Evolutionary conservation across 495 filamentous ascomycete species (phyloP), one percentile per base, ranked within the genome.

Genomic region (Aspergillus carlsbadensis): DNA sequence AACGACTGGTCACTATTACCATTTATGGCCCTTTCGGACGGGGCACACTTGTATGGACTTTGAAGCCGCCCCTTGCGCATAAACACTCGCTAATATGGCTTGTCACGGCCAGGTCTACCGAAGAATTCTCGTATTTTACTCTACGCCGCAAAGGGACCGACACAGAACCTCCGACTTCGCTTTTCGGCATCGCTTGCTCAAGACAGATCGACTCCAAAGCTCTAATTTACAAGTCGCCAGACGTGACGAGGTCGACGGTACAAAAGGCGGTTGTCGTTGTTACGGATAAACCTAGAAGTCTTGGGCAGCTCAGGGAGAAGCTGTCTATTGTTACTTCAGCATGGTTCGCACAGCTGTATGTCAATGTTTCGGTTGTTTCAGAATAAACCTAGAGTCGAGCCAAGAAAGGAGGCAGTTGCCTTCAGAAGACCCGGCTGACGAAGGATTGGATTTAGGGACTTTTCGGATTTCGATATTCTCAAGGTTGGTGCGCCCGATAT

Each of bases 261-360:
- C 94, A 98, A 68, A 98, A 98, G 73, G 94, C 94, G 7, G 91
- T 98, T n/a, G 92, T 98, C 52, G 92, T 96, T 44, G 90, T 98
- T 60, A 90, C 91, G 43, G 91, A 96, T 71, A 91, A 83, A 57
- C 94, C 94, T 40, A 86, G 89, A 62, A 82, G 84, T 65, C 87
- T 91, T 61, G 87, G 88, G 33, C 83, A 88, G 73, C 73, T 92
- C 63, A 82, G 90, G 65, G 90, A 96, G 73, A 87, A 91, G 66
- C 70, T 97, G 44, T 87, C 87, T 33, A 84, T 95, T 44, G 92
- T 98, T 20, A 96, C 94, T 22, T 86, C 82, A 63, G 95, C 95
- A 36, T 98, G 94, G 94, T 98, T 98, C 76, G 87, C 87, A 45
- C 94, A 98, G 79, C 87, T 85, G 83, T 93, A 91, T 64, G 87